Percentiles rank a stretch among this genome's conserved stretches.
phyloP scores from a whole-genome alignment of 805 yeast species.

The Starmerella etchellsii region DNA sequence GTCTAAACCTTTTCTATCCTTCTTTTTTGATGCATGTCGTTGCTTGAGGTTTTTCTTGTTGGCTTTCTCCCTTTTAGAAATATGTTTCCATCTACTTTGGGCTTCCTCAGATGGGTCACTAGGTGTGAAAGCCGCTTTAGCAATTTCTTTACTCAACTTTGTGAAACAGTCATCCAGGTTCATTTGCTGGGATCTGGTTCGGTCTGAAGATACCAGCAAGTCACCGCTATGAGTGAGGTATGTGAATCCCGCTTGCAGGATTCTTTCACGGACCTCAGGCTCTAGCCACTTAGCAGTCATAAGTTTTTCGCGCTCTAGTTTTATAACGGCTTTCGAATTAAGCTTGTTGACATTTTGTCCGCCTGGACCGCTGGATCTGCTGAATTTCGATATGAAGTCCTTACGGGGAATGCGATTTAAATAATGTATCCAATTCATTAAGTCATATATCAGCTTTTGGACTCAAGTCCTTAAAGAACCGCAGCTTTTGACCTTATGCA shows the following conservation, averaged over 20 bases:
- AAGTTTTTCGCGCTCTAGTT: slow-evolving; percentile 35
- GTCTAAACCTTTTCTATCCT: slow-evolving; percentile 20
- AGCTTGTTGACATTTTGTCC: slow-evolving; percentile 76
- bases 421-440: background rate
- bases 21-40: slow-evolving; percentile 30
- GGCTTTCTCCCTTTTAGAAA: slow-evolving; percentile 27
- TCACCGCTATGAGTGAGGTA: slow-evolving; percentile 46
- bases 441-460: too few relatives aligned
- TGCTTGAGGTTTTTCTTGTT: slow-evolving; percentile 30
- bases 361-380: slow-evolving; percentile 71
- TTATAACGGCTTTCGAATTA: slow-evolving; percentile 51
- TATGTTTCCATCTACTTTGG: slow-evolving; percentile 39
- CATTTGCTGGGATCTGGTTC: slow-evolving; percentile 42
- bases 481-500: too few relatives aligned
- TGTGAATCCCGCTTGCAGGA: slow-evolving; percentile 29
- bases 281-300: slow-evolving; percentile 49
- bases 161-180: slow-evolving; percentile 47
- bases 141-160: slow-evolving; percentile 46
- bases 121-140: slow-evolving; percentile 35
- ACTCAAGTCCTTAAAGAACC: too few relatives aligned
- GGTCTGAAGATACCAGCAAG: slow-evolving; percentile 48
- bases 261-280: slow-evolving; percentile 33
- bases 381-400: slow-evolving; percentile 35
- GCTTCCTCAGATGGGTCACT: slow-evolving; percentile 37
- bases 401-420: slow-evolving; percentile 32